These are phyloP conservation scores for Paraleonurus japonicus DNA, from an alignment of 257 asterid genomes.

Conservation along the genomic window DNA sequence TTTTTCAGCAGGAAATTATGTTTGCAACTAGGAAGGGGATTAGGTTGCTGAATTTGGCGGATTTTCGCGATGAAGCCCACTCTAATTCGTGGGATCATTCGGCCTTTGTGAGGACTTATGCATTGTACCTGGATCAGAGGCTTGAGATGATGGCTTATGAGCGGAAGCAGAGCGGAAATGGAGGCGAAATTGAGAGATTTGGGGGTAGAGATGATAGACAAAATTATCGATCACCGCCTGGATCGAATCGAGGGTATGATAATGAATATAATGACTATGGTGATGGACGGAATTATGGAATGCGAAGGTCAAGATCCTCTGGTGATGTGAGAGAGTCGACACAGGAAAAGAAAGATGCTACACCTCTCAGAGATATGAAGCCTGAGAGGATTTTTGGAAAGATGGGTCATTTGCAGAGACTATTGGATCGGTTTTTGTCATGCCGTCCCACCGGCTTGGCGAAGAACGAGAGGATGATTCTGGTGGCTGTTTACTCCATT, in stretches of 20 bases:
- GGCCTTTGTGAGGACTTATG: conserved; percentile 67
- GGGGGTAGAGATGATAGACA: conserved; percentile 47
- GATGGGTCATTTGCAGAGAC: conserved; percentile 80
- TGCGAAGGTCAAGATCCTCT: conserved; percentile 65
- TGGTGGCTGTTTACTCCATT: conserved; percentile 62
- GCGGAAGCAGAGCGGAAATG: conserved; percentile 44
- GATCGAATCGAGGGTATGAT: conserved; percentile 47
- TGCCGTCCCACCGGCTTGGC: conserved; percentile 74
- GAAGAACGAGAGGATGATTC: conserved; percentile 68
- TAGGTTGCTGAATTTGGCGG: conserved; percentile 62
- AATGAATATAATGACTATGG: conserved; percentile 46
- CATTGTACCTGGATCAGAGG: conserved; percentile 69
- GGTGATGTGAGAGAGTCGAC: conserved; percentile 60
- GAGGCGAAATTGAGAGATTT: conserved; percentile 35
- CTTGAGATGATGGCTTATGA: conserved; percentile 60
- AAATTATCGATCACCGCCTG: conserved; percentile 46
- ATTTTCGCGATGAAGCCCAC: conserved; percentile 84
- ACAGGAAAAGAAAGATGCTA: conserved; percentile 51
- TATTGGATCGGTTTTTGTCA: conserved; percentile 63
- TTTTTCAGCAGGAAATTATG: conserved; percentile 70
- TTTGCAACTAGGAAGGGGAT: conserved; percentile 71
- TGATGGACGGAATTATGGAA: conserved; percentile 51
- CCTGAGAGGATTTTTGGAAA: conserved; percentile 66
- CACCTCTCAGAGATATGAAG: conserved; percentile 68
- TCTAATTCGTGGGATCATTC: conserved; percentile 78